Percentiles rank a stretch among this genome's conserved stretches.
Conservation (phyloP, 148 eudicot species). For the Vaccinium macrocarpon region DNA sequence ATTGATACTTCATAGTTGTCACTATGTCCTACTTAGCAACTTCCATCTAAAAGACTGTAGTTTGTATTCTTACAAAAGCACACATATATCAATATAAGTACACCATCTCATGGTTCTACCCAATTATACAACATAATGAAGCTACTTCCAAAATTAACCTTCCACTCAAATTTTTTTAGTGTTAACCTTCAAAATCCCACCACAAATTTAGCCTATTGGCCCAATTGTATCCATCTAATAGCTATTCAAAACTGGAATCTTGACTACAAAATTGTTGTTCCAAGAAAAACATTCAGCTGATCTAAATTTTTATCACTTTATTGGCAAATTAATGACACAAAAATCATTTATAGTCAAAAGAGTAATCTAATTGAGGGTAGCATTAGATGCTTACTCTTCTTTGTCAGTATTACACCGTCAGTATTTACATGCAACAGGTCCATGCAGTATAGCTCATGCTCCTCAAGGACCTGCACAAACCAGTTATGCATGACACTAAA, state of each 20-base stretch:
- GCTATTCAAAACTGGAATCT: not conserved
- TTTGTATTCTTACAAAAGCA: not conserved
- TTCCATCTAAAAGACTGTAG: not conserved
- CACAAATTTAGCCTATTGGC: not conserved
- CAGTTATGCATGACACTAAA: not conserved
- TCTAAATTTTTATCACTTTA: not conserved
- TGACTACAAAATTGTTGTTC: not conserved
- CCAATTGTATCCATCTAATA: not conserved
- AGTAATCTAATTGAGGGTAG: not conserved
- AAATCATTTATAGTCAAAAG: not conserved
- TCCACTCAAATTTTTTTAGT: not conserved
- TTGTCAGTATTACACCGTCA: conserved; percentile 81
- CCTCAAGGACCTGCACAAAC: conserved; percentile 78
- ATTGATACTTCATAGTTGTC: not conserved
- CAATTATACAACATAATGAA: not conserved
- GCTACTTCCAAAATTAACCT: not conserved
- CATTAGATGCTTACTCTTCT: conserved; percentile 54
- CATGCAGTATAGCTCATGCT: conserved; percentile 70
- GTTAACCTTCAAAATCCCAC: not conserved
- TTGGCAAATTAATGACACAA: not conserved
- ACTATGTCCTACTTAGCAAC: not conserved
- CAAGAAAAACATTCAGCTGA: not conserved
- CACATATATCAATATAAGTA: not conserved
- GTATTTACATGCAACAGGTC: conserved; percentile 79
- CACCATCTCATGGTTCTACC: not conserved